Percentiles rank a stretch among this genome's conserved stretches.
phyloP scores from a whole-genome alignment of 805 yeast species.

The Scheffersomyces lignosus region DNA sequence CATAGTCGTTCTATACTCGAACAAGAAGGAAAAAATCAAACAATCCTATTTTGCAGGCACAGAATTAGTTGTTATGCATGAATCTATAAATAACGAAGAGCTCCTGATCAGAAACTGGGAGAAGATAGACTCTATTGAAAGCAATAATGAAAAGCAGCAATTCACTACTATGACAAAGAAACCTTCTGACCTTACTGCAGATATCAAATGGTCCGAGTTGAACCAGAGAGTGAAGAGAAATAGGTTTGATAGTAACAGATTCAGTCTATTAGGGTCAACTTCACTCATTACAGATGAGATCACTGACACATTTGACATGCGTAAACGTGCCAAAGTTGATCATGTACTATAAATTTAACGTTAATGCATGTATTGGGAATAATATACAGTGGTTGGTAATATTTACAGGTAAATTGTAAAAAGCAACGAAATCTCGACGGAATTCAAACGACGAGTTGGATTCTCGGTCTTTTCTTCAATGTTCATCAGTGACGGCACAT shows the following conservation, averaged over 20 bases:
- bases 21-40: not conserved
- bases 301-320: conserved; percentile 28
- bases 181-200: not conserved
- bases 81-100: conserved; percentile 1
- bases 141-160: too few species aligned
- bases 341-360: too few species aligned
- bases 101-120: conserved; percentile 9
- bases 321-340: conserved; percentile 8
- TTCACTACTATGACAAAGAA: not conserved
- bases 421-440: too few species aligned
- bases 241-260: conserved; percentile 1
- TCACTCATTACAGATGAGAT: conserved; percentile 16
- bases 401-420: too few species aligned
- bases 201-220: conserved; percentile 2
- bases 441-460: too few species aligned
- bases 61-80: not conserved
- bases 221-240: conserved; percentile 4
- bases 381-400: too few species aligned
- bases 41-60: conserved; percentile 2
- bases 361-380: too few species aligned
- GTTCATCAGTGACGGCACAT: too few species aligned
- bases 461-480: too few species aligned
- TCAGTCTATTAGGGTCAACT: not conserved
- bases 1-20: conserved; percentile 4
- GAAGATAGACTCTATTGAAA: not conserved